Conservation (phyloP, 106 monocot genomes). For the Allium fistulosum region DNA sequence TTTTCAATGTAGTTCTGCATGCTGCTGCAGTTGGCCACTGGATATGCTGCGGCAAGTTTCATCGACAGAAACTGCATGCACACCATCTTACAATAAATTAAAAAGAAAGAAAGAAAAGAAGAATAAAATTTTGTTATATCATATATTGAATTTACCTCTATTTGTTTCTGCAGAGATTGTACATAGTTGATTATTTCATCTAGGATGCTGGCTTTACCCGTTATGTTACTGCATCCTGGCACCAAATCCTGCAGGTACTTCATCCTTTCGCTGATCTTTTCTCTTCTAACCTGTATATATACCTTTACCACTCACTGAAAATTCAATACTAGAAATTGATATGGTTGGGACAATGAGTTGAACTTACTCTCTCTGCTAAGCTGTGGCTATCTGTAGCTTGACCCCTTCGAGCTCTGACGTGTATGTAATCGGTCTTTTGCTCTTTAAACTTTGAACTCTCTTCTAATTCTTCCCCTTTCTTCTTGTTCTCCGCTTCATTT, state of each 20-base stretch:
- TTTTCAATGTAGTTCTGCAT: neutral
- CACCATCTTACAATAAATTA: neutral
- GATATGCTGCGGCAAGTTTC: neutral
- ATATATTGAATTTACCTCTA: conserved; percentile 24
- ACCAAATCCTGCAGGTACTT: conserved; percentile 12
- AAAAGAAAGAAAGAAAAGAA: neutral
- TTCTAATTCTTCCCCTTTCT: neutral
- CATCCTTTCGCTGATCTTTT: conserved; percentile 18
- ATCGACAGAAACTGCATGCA: neutral
- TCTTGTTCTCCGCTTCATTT: too few species aligned
- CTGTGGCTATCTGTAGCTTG: conserved; percentile 84
- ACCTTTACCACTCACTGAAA: too few species aligned
- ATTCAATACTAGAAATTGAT: neutral
- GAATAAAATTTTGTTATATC: neutral
- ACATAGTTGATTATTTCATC: conserved; percentile 68
- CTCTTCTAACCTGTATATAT: conserved; percentile 13
- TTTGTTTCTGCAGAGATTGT: conserved; percentile 57
- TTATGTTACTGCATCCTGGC: conserved; percentile 12
- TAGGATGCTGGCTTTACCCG: conserved; percentile 60
- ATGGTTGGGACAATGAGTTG: neutral
- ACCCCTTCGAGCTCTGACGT: conserved; percentile 72
- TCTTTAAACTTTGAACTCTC: neutral
- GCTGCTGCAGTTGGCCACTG: neutral
- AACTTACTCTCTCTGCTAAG: conserved; percentile 7
- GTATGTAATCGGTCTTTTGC: conserved; percentile 55